Base-by-base conservation (phyloP, 768 basidiomycete species). In the Tulasnella sp. region DNA sequence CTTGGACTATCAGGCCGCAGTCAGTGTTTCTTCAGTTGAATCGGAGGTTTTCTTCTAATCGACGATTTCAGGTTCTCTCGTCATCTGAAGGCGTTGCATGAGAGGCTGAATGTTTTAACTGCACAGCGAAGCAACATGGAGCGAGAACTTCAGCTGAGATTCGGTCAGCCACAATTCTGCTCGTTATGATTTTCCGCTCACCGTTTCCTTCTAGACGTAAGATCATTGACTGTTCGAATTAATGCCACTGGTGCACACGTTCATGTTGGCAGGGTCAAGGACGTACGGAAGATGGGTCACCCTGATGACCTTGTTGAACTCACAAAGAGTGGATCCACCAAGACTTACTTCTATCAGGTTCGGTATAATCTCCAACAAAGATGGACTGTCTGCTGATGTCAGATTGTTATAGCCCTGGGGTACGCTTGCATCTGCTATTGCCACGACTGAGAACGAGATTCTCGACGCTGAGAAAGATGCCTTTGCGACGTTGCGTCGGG, bases 181-280 rank as follows among this genome's bases (percentile, higher is more conserved):
- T 24, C 15, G n/a, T 40, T 8, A 35, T 15, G 20, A 35, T 8
- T 16, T 15, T 29, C 25, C 29, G 22, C 27, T 22, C 53, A 16
- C 49, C 41, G 40, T n/a, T 29, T 22, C 40, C 27, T 9, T 16
- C 10, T 45, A 89, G 86, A 68, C 64, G 74, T 79, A 1, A 77
- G 81, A 20, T 86, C 86, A 10, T 60, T 89, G 55, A 79, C 83
- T 10, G 69, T 90, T 39, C 78, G 84, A 7, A 33, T 74, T 77
- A 22, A 80, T 74, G 0, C 72, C 78, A 15, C 71, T 72, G 87
- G 87, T 4, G 75, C 80, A 70, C 81, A 84, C 61, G 72, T 88
- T 35, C 86, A 88, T 56, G 65, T 89, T 24, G 69, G 72, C 24
- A 76, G 72, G 57, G 66, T 72, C 4, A 86, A 77, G 62, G 76